phyloP scores from a whole-genome alignment of 352 stramenopile species.

The Pythium monospermum region DNA sequence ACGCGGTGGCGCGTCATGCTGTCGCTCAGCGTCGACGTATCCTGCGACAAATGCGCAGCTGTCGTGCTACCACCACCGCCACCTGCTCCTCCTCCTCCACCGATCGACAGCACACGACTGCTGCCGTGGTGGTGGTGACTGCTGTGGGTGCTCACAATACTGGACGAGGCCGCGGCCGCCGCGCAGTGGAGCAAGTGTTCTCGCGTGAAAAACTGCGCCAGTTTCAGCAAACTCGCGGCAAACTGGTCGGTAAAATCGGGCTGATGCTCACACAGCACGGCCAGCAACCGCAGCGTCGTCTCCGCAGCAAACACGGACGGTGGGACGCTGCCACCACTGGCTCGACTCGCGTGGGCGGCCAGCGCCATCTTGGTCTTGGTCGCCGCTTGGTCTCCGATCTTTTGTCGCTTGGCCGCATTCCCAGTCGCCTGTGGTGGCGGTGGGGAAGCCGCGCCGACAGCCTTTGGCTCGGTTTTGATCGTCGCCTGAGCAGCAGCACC shows the following conservation, averaged over 20 bases:
- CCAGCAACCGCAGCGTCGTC: conserved; percentile 67
- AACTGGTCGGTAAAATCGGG: conserved; percentile 80
- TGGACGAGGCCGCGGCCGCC: neutral
- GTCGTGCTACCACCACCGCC: conserved; percentile 30
- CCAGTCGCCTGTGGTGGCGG: too few species aligned
- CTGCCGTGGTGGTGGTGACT: neutral
- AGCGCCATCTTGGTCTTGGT: neutral
- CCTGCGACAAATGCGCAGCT: conserved; percentile 14
- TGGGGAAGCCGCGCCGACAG: neutral
- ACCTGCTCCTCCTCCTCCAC: too few species aligned
- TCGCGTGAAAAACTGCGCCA: conserved; percentile 78
- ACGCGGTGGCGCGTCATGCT: conserved; percentile 79
- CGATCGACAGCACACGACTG: neutral
- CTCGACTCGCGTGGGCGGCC: conserved; percentile 12
- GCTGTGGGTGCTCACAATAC: neutral
- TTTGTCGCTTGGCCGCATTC: conserved; percentile 31
- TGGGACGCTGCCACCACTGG: conserved; percentile 19
- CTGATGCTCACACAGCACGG: conserved; percentile 42
- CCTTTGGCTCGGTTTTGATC: conserved; percentile 19
- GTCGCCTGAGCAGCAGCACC: conserved; percentile 14
- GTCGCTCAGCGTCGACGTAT: conserved; percentile 27
- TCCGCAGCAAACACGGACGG: conserved; percentile 59
- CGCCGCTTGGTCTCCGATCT: conserved; percentile 35
- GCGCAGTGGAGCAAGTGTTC: conserved; percentile 74
- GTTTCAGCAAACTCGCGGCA: conserved; percentile 67